A percentile compares a stretch with the other conserved stretches of the same genome.
phyloP scores from a whole-genome alignment of 108 stramenopile species.

The Pseudonitzschia multiseries region DNA sequence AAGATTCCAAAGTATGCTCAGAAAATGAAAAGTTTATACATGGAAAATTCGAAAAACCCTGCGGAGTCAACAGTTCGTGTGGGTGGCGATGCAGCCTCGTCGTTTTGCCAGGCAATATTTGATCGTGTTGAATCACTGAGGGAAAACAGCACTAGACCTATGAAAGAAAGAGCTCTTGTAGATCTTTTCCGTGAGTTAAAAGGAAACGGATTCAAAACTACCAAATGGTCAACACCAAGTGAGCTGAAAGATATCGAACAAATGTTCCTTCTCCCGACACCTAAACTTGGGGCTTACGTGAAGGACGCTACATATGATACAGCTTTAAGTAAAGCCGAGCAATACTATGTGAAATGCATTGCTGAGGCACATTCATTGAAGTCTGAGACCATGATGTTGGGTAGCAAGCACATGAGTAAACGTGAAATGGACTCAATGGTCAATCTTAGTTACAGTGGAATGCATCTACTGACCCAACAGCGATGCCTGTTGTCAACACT shows the following conservation, averaged over 20 bases:
- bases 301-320: conserved; percentile 1
- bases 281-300: conserved; percentile 23
- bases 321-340: conserved; percentile 52
- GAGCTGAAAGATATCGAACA: conserved; percentile 58
- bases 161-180: conserved; percentile 91
- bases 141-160: conserved; percentile 70
- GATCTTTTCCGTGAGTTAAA: conserved; percentile 89
- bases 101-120: conserved; percentile 77
- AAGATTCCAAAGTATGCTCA: conserved; percentile 49
- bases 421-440: conserved; percentile 75
- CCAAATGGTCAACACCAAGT: conserved; percentile 73
- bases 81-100: conserved; percentile 50
- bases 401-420: conserved; percentile 76
- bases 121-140: conserved; percentile 80
- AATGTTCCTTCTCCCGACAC: conserved; percentile 66
- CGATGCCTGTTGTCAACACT: conserved; percentile 26
- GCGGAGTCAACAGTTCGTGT: conserved; percentile 33
- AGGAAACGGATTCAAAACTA: conserved; percentile 60
- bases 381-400: conserved; percentile 66
- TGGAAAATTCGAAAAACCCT: background rate
- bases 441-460: conserved; percentile 57
- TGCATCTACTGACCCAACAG: conserved; percentile 38
- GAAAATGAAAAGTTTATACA: conserved; percentile 48
- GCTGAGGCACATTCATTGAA: conserved; percentile 60
- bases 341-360: conserved; percentile 64